Conservation (phyloP, 495 filamentous ascomycete species). For the Xylaria sp. region DNA sequence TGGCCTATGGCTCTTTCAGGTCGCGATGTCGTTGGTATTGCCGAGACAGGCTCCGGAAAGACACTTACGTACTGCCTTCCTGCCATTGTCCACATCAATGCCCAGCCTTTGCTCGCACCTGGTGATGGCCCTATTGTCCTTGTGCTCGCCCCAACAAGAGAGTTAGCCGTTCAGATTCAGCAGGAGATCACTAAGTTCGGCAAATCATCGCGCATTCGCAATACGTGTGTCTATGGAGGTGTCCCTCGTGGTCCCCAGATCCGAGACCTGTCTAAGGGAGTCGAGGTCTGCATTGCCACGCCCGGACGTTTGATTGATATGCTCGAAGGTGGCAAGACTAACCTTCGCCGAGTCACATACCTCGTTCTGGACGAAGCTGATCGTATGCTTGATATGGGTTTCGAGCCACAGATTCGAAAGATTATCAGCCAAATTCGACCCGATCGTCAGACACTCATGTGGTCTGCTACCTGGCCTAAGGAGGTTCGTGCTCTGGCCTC, state of each 20-base stretch:
- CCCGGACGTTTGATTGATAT: constrained; percentile 98
- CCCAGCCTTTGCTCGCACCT: constrained; percentile 94
- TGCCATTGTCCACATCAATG: constrained; percentile 99
- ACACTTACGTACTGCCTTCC: constrained; percentile 98
- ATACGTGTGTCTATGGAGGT: constrained; percentile 99
- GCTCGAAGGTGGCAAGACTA: constrained; percentile 96
- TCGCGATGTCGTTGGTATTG: constrained; percentile 98
- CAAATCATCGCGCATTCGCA: constrained; percentile 96
- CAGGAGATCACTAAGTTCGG: constrained; percentile 95
- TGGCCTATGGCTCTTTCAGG: constrained; percentile 99
- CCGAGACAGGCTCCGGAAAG: constrained; percentile 99
- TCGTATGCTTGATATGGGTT: constrained; percentile 92
- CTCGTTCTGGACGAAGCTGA: constrained; percentile 90
- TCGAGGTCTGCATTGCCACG: constrained; percentile 93
- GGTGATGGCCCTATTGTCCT: constrained; percentile 97
- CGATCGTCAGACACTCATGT: constrained; percentile 99
- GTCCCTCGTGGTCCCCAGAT: constrained; percentile 97
- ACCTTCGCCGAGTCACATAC: constrained; percentile 96
- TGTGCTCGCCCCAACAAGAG: constrained; percentile 93
- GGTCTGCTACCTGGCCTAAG: constrained; percentile 99
- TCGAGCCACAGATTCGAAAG: constrained; percentile 90
- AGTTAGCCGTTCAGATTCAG: constrained; percentile 98
- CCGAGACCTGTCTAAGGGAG: constrained; percentile 85
- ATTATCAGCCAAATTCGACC: constrained; percentile 97
- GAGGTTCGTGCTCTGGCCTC: constrained; percentile 95